Base-by-base conservation (phyloP, 2,329 filamentous ascomycete genomes). In the Alternaria tenuissima region DNA sequence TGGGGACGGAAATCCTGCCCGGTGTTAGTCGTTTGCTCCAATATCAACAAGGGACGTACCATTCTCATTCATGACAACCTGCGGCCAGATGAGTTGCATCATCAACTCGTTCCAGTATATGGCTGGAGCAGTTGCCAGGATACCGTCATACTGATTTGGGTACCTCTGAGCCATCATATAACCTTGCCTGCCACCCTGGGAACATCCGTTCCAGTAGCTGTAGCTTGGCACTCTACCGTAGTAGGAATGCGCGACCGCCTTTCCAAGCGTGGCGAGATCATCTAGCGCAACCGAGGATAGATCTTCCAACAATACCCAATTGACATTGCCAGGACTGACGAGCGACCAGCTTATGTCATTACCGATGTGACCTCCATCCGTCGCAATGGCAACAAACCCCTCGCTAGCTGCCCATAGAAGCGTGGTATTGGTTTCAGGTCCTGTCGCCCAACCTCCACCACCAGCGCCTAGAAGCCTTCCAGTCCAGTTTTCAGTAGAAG, bases 161-260 rank as follows among this genome's bases (percentile, higher is more conserved):
- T 72, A 76, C 18, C 59, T 64, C 55, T 78, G 73, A 18, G 76
- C 75, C 22, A 77, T 58, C 57, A 66, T 65, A 47, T 70, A 63
- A 0, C 75, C 76, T 42, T 79, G 75, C 3, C 66, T 53, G 5
- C 62, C 62, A 20, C 66, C 64, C n/a, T 54, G 52, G 4, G 58
- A 67, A n/a, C 39, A 76, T 39, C 28, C 75, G 65, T 57, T 74
- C 76, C 56, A 78, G 55, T 78, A 78, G n/a, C 73, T 76, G 43
- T 72, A 67, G 34, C 59, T 58, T 0, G 73, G 70, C 18, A 55
- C 39, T 44, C 61, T 49, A 2, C 74, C 71, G 52, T 79, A 79
- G 61, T 68, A 79, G 24, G 57, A 53, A 9, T 67, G 52, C 11
- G 63, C 63, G 30, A 67, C 55, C 12, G 61, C 46, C 61, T 79